Evolutionary conservation across 768 basidiomycete genomes (phyloP).

Genomic region (Porpolomopsis calyptriformis): DNA sequence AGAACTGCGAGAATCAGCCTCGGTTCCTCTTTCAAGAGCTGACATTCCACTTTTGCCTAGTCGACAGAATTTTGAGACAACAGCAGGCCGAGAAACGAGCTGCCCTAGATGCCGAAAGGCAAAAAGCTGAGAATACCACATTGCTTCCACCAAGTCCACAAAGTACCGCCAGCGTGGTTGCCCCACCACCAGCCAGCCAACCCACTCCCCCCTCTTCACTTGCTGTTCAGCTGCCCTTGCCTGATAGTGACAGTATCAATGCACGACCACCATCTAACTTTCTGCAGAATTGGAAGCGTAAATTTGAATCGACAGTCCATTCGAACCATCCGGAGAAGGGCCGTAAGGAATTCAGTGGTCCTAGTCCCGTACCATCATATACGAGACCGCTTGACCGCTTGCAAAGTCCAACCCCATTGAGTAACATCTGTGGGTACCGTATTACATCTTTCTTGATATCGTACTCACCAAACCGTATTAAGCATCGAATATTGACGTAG

Average conservation of each 20-base stretch:
- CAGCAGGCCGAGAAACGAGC: constrained; percentile 59
- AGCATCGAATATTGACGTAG: constrained; percentile 61
- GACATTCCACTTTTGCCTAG: constrained; percentile 25
- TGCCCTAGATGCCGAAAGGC: constrained; percentile 37
- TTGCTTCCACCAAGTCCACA: constrained; percentile 19
- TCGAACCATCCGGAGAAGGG: not conserved
- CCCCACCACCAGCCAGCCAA: not conserved
- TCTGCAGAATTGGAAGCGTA: constrained; percentile 22
- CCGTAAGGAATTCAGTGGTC: too few relatives aligned
- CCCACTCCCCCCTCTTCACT: not conserved
- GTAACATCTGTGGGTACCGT: constrained; percentile 30
- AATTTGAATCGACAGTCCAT: constrained; percentile 16
- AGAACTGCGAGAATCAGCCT: constrained; percentile 8
- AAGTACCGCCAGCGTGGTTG: not conserved
- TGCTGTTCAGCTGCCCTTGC: not conserved
- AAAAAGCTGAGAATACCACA: constrained; percentile 23
- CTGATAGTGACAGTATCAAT: not conserved
- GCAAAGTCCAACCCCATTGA: constrained; percentile 25
- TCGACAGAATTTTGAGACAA: constrained; percentile 83
- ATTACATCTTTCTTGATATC: not conserved
- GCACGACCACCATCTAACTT: constrained; percentile 11
- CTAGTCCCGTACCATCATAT: too few relatives aligned
- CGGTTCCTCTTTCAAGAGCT: too few relatives aligned
- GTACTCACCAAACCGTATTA: constrained; percentile 9
- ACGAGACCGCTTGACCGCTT: not conserved